Conservation (phyloP, 2,329 filamentous ascomycete genomes). For the Fusarium armeniacum region DNA sequence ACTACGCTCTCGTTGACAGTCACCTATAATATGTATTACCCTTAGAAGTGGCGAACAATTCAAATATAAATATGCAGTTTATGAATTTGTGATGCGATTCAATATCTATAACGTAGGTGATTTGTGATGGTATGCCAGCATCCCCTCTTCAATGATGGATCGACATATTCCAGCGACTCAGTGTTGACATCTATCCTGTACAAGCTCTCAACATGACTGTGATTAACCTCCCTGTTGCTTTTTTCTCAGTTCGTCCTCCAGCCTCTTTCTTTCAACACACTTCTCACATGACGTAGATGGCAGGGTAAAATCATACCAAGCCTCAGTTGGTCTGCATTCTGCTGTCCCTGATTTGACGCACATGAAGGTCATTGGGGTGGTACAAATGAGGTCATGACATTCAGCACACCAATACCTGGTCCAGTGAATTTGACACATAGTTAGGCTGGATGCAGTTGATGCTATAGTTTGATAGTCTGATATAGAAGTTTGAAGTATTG, state of each 20-base stretch:
- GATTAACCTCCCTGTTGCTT: neutral
- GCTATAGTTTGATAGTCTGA: too few relatives aligned
- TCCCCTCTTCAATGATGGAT: too few relatives aligned
- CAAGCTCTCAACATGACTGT: fast-evolving
- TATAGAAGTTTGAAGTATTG: too few relatives aligned
- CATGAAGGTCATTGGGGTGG: too few relatives aligned
- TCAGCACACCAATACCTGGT: neutral
- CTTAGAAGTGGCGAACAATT: neutral
- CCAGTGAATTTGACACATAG: neutral
- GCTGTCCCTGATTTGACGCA: neutral
- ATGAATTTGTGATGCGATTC: neutral
- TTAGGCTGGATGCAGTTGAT: neutral
- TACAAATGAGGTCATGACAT: neutral
- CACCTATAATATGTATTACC: neutral
- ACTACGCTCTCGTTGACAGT: neutral
- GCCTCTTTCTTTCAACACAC: neutral
- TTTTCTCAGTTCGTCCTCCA: neutral
- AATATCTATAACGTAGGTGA: too few relatives aligned
- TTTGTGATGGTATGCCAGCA: too few relatives aligned
- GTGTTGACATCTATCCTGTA: too few relatives aligned
- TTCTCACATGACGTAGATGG: neutral
- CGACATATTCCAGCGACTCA: too few relatives aligned
- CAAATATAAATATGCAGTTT: fast-evolving
- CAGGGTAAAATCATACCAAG: neutral
- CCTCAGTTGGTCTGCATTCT: neutral